These are phyloP conservation scores for Tetraselmis striata DNA, from an alignment of 139 green algal species.

Conservation along the genomic window DNA sequence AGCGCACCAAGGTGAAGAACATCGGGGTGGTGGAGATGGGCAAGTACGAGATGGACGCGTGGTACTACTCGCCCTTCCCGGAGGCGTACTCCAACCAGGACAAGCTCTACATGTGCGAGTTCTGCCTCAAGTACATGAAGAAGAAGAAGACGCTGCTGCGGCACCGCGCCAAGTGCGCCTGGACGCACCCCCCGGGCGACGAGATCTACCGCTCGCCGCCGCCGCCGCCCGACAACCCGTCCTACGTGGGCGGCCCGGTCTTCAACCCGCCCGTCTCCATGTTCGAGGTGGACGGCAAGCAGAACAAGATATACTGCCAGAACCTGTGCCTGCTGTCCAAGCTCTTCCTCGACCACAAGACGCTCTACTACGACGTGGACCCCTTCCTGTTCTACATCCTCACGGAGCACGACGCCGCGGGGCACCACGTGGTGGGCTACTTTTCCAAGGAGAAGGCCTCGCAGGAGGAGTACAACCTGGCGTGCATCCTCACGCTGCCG, in stretches of 20 bases:
- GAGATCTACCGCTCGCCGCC: slow-evolving; percentile 75
- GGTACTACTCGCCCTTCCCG: slow-evolving; percentile 63
- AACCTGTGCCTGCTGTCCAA: slow-evolving; percentile 41
- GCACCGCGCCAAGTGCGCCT: slow-evolving; percentile 48
- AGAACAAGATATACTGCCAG: slow-evolving; percentile 67
- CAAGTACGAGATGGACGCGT: slow-evolving; percentile 7
- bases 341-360: slow-evolving; percentile 46
- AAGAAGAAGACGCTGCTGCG: slow-evolving; percentile 51
- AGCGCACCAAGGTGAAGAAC: slow-evolving; percentile 72
- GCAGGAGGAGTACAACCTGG: slow-evolving; percentile 29
- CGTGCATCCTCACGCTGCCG: slow-evolving; percentile 42
- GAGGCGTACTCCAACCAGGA: slow-evolving; percentile 42
- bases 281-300: slow-evolving; percentile 78
- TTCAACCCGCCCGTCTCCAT: slow-evolving; percentile 45
- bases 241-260: slow-evolving; percentile 36
- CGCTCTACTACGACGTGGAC: slow-evolving; percentile 32
- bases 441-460: slow-evolving; percentile 32
- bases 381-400: slow-evolving; percentile 47
- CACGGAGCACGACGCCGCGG: slow-evolving; percentile 17
- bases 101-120: slow-evolving; percentile 91
- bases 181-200: slow-evolving; percentile 58
- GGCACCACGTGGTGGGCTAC: slow-evolving; percentile 26
- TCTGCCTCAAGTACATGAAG: slow-evolving; percentile 68
- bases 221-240: slow-evolving; percentile 29
- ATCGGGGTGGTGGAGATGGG: slow-evolving; percentile 28